Base-by-base conservation (phyloP, 169 alveolate genomes). In the Besnoitia besnoiti region DNA sequence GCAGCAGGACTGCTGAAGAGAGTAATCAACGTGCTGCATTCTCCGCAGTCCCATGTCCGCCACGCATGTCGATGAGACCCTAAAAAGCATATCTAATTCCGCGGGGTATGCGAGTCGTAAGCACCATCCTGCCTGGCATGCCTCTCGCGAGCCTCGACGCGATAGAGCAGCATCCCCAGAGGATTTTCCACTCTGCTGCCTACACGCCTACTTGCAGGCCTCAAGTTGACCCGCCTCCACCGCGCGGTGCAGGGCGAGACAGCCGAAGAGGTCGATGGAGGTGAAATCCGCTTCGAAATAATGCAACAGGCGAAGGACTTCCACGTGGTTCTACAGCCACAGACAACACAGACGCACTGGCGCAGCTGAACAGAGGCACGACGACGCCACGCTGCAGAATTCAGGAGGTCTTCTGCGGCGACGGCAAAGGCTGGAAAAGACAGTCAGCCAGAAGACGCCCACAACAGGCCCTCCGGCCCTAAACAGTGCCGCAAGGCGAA, bases 191-290 rank as follows among this genome's bases (percentile, higher is more conserved):
- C 39, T 8, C 85, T 12, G 85, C 85, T 39, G 10, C 30, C n/a
- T 39, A 40, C 59, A 0, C 27, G 27, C 90, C 55, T 62, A 85
- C 90, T 33, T n/a, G 39, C 59, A 85, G 39, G 90, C 50, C 79
- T 85, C 90, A 33, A 85, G 61, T 10, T 85, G 90, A 35, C 90
- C 90, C 3, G 76, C 90, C 79, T 85, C 90, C 35, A 62, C 90
- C 33, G 90, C 90, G 44, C 90, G 90, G 90, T 85, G 90, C 2
- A 85, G 76, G 40, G 90, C 75, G 21, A 85, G 90, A 39, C 90
- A 85, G 80, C 90, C 90, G 35, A 51, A 85, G 76, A 85, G 21
- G 19, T 85, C 90, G 24, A 85, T 79, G 33, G 90, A 33, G n/a
- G 90, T 51, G 49, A 85, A 59, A n/a, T 85, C 90, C 42, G 55